Conservation (phyloP, 805 yeast species). For the Sugiyamaella valdiviana region DNA sequence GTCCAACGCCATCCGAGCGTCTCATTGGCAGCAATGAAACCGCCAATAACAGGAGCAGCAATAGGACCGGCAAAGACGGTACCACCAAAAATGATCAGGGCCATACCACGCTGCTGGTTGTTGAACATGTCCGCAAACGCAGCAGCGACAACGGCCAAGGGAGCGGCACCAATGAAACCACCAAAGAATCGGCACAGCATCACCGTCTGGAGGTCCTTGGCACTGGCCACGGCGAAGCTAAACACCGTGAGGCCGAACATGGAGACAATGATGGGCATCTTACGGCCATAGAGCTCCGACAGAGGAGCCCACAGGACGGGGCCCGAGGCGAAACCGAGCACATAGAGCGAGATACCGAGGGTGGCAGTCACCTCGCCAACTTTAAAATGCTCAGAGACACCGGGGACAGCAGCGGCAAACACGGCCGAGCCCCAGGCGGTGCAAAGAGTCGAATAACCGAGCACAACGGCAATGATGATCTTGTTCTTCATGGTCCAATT, state of each 20-base stretch:
- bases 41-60: constrained; percentile 73
- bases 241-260: constrained; percentile 53
- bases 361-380: constrained; percentile 65
- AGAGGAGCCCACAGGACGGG: constrained; percentile 88
- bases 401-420: constrained; percentile 56
- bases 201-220: constrained; percentile 70
- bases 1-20: constrained; percentile 83
- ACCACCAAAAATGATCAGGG: constrained; percentile 63
- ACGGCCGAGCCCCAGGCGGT: constrained; percentile 80
- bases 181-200: constrained; percentile 73
- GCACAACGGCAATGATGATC: constrained; percentile 4
- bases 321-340: constrained; percentile 90
- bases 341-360: constrained; percentile 72
- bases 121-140: constrained; percentile 76
- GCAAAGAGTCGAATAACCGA: constrained; percentile 37
- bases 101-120: constrained; percentile 62
- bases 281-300: constrained; percentile 73
- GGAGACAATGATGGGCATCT: constrained; percentile 51
- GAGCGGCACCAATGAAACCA: constrained; percentile 79
- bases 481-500: constrained; percentile 59
- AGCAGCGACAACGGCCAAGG: constrained; percentile 82
- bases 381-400: constrained; percentile 45
- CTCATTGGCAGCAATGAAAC: constrained; percentile 49
- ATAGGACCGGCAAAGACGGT: constrained; percentile 76
- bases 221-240: constrained; percentile 70